These are phyloP conservation scores for Pisolithus marmoratus DNA, from an alignment of 768 basidiomycete species.

Conservation along the genomic window DNA sequence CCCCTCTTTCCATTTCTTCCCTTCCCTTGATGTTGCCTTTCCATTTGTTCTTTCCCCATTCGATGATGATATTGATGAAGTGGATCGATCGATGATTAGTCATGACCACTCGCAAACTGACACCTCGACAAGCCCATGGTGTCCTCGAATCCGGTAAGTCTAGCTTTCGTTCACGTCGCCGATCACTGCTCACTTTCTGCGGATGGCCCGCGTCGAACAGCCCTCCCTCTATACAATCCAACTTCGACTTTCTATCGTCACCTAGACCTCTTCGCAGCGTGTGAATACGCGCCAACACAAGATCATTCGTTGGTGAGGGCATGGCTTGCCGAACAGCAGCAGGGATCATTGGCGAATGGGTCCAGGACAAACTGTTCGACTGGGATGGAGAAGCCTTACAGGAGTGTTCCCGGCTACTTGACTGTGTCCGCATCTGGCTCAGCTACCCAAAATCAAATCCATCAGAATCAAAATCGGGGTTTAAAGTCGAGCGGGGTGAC, in stretches of 20 bases:
- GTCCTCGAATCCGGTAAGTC: slow-evolving; percentile 40
- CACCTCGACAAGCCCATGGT: slow-evolving; percentile 34
- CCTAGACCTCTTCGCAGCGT: slow-evolving; percentile 42
- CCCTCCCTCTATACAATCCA: slow-evolving; percentile 49
- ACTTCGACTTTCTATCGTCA: slow-evolving; percentile 42
- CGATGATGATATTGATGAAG: slow-evolving; percentile 1
- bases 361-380: too few species aligned
- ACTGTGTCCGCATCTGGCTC: too few species aligned
- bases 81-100: slow-evolving; percentile 27
- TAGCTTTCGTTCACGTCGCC: not conserved
- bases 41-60: too few species aligned
- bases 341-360: too few species aligned
- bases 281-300: slow-evolving; percentile 33
- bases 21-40: too few species aligned
- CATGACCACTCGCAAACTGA: slow-evolving; percentile 37
- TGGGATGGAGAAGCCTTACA: too few species aligned
- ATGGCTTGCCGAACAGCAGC: slow-evolving; percentile 28
- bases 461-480: too few species aligned
- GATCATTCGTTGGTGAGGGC: slow-evolving; percentile 36
- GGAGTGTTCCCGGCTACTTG: too few species aligned
- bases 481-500: too few species aligned
- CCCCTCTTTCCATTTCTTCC: too few species aligned
- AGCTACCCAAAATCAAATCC: too few species aligned
- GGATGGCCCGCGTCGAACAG: slow-evolving; percentile 18
- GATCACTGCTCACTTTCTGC: not conserved